Base-by-base conservation (phyloP, 192 early-diverging fungal species). In the Spizellomyces sp. region DNA sequence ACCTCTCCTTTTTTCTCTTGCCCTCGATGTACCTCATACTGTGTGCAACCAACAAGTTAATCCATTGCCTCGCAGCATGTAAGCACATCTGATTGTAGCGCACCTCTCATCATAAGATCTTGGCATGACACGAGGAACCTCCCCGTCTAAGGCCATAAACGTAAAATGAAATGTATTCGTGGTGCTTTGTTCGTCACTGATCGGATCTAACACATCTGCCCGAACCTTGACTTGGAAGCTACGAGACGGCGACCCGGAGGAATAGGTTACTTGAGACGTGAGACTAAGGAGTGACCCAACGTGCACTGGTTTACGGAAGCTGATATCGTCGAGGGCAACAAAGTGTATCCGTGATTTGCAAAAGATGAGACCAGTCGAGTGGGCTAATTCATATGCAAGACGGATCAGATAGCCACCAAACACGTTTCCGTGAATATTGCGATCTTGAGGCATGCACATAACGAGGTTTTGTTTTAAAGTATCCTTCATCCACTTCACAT, bases 111-210 rank as follows among this genome's bases (percentile, higher is more conserved):
- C 88, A 74, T 98, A 98, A 6, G 89, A 88, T 55, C 83, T 78
- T 9, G 95, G 95, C 56, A 96, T 77, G 17, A 95, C 75, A 27
- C 87, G 84, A 10, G 81, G 77, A 12, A 91, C 82, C 36, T 8
- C 57, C 57, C 9, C 43, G 60, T 44, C 76, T 19, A 22, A 47
- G 48, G 56, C 67, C 36, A 36, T 66, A 69, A 98, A 95, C 43
- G 93, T 96, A 64, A 96, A 92, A 79, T 93, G 88, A 65, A 98
- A 98, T 0, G 85, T 84, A 77, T 98, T 96, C 46, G 92, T 93
- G n/a, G 87, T 91, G 48, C 90, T 87, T 0, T 84, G 73, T 0
- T 79, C 80, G 21, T 78, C 84, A 9, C 79, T 79, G 56, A 79
- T 69, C 43, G 92, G 82, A 75, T 95, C 87, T 52, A 92, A 73